phyloP scores from a whole-genome alignment of 352 stramenopile genomes.

The Blastocystis sp. region DNA sequence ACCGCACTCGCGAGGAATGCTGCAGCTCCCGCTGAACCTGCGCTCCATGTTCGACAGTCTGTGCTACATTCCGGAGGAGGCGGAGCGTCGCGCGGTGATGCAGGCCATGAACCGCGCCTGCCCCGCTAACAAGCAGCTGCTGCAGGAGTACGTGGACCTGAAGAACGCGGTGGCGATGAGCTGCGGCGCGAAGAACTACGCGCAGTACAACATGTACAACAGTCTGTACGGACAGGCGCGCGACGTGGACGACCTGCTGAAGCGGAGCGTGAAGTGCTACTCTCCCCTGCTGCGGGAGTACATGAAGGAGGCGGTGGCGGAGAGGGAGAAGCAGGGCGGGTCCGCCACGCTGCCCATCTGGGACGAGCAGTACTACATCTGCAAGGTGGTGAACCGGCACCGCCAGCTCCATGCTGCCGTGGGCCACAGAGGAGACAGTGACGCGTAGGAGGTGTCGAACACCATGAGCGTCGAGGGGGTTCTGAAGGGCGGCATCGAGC shows the following conservation, averaged over 20 bases:
- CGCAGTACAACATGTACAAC: constrained; percentile 38
- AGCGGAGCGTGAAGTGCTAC: neutral
- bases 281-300: neutral
- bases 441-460: neutral
- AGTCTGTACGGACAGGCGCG: neutral
- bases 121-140: constrained; percentile 21
- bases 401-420: neutral
- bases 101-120: neutral
- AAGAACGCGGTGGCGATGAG: neutral
- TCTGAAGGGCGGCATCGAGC: constrained; percentile 12
- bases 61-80: neutral
- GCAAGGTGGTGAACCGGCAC: constrained; percentile 4
- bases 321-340: constrained; percentile 8
- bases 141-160: constrained; percentile 14
- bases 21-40: constrained; percentile 9
- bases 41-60: neutral
- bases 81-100: neutral
- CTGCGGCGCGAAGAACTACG: constrained; percentile 6
- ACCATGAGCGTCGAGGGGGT: neutral
- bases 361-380: constrained; percentile 20
- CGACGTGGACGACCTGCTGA: neutral
- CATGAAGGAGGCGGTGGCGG: neutral
- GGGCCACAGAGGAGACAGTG: neutral
- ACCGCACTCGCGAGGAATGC: neutral
- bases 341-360: constrained; percentile 10